phyloP scores from a whole-genome alignment of 768 basidiomycete genomes.

The Thelephora aurantiotincta region DNA sequence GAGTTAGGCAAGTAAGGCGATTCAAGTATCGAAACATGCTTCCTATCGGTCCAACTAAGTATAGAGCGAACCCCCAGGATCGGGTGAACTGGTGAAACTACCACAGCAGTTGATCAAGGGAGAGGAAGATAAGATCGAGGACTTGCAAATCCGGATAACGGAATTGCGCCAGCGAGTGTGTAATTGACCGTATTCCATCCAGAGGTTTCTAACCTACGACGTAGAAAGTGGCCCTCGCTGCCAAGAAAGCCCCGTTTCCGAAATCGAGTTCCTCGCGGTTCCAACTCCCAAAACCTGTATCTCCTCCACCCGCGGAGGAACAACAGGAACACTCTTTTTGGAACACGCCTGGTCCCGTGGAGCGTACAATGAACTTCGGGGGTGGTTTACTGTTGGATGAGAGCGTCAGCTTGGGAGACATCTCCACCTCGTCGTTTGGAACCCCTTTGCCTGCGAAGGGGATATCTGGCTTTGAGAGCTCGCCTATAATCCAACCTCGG shows the following conservation, averaged over 20 bases:
- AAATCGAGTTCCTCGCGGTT: not conserved
- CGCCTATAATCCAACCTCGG: not conserved
- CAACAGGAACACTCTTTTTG: conserved; percentile 46
- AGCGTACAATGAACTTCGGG: conserved; percentile 47
- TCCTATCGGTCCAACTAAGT: conserved; percentile 8
- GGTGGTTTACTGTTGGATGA: conserved; percentile 52
- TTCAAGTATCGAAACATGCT: not conserved
- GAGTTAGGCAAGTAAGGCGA: conserved; percentile 24
- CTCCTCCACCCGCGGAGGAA: conserved; percentile 13
- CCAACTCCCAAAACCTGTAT: conserved; percentile 5
- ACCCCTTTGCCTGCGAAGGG: conserved; percentile 21
- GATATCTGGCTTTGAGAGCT: not conserved
- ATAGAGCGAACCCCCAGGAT: conserved; percentile 12
- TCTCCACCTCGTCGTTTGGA: conserved; percentile 23
- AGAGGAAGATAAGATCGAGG: conserved; percentile 28
- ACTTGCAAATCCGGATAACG: conserved; percentile 26
- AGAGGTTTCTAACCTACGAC: not conserved
- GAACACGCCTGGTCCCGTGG: conserved; percentile 40
- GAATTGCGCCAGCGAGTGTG: conserved; percentile 26
- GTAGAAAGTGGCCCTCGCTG: too few species aligned
- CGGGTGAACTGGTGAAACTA: conserved; percentile 13
- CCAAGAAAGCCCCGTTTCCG: not conserved
- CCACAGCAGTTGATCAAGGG: conserved; percentile 18
- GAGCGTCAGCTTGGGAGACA: conserved; percentile 36
- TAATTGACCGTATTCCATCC: not conserved